These are phyloP conservation scores for Plasmodiophora brassicae DNA, from an alignment of 208 protist genomes.

Conservation along the genomic window DNA sequence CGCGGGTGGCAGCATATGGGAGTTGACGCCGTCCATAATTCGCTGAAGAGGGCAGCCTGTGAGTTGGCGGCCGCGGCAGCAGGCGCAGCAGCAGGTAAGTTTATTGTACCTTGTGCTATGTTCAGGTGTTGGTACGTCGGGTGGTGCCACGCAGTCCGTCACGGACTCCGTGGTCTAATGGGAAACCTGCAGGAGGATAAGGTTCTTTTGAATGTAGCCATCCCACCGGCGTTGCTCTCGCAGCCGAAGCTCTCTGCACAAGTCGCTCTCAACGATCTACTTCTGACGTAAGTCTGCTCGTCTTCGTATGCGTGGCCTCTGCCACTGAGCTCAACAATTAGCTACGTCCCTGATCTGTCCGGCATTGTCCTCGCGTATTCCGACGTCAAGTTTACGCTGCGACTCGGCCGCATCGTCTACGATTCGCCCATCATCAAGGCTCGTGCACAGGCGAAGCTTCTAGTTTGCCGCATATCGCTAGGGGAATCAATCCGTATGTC, in stretches of 20 bases:
- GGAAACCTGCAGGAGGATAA: neutral
- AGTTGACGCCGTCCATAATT: no score
- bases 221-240: neutral
- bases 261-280: neutral
- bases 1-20: no score
- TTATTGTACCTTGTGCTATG: no score
- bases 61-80: no score
- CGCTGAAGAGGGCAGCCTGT: no score
- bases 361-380: neutral
- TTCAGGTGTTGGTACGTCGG: no score
- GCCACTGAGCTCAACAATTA: neutral
- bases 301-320: neutral
- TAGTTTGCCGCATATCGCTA: neutral
- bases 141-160: no score
- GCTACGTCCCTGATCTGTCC: neutral
- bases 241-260: neutral
- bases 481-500: neutral
- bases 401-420: neutral
- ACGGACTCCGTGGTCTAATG: no score
- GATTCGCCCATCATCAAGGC: neutral
- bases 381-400: neutral
- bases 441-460: neutral
- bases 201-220: neutral
- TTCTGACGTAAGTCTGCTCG: neutral
- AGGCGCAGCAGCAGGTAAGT: no score